phyloP scores from a whole-genome alignment of 2,329 filamentous ascomycete species.

The Claviceps quebecensis region DNA sequence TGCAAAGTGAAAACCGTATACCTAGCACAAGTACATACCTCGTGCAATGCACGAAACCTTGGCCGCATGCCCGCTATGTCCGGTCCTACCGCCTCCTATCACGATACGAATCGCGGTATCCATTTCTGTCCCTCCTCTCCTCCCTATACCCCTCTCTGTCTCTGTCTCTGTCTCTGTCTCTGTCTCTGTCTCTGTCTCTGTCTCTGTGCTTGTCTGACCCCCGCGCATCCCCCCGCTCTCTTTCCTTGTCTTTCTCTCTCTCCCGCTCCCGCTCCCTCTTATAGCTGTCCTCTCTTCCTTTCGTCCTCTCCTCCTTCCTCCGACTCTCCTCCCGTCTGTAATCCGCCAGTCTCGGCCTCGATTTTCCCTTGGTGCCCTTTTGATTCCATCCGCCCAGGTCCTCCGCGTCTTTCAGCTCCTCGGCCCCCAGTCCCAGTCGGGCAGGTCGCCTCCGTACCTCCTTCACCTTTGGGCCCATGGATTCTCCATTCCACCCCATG shows the following conservation, averaged over 20 bases:
- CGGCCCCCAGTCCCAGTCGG: constrained; percentile 78
- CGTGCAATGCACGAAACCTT: neutral
- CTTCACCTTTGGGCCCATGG: constrained; percentile 38
- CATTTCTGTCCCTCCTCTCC: neutral
- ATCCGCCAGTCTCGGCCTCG: constrained; percentile 33
- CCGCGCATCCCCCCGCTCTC: constrained; percentile 23
- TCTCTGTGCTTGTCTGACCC: constrained; percentile 13
- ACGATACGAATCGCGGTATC: constrained; percentile 7
- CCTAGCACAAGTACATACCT: neutral
- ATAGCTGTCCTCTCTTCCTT: constrained; percentile 30
- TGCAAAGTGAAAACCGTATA: neutral
- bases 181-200: constrained; percentile 23
- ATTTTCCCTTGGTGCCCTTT: constrained; percentile 37
- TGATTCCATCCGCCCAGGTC: constrained; percentile 75
- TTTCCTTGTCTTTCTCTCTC: constrained; percentile 24
- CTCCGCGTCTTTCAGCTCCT: constrained; percentile 56
- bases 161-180: constrained; percentile 16
- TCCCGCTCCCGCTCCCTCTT: constrained; percentile 26
- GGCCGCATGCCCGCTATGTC: too few species aligned
- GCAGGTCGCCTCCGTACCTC: constrained; percentile 61
- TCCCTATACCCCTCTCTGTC: constrained; percentile 4
- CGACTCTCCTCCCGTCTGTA: constrained; percentile 32
- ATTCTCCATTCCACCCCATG: constrained; percentile 83
- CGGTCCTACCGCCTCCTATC: constrained; percentile 6
- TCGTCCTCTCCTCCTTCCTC: constrained; percentile 27